Evolutionary conservation across 805 yeast species (phyloP).

Genomic region (Dipodascopsis uninucleata): DNA sequence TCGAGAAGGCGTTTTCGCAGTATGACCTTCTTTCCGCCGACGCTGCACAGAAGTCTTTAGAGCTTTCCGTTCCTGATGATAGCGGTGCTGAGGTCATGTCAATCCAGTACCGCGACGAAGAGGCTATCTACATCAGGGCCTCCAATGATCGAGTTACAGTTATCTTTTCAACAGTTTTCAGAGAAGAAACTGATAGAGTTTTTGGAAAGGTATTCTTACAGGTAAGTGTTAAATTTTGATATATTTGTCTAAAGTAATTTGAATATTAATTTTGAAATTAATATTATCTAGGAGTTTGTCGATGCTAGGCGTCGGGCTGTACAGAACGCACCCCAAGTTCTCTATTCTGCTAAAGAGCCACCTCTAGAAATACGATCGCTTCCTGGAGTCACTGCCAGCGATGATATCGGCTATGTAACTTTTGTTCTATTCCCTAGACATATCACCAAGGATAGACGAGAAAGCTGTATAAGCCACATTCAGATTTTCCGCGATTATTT

Average conservation of each 20-base stretch:
- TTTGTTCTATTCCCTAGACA: constrained; percentile 52
- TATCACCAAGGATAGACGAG: constrained; percentile 55
- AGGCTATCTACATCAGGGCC: constrained; percentile 84
- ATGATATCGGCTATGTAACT: constrained; percentile 55
- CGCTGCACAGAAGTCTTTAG: constrained; percentile 38
- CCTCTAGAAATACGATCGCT: constrained; percentile 74
- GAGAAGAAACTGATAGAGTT: constrained; percentile 93
- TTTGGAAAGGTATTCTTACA: constrained; percentile 86
- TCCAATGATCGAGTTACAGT: constrained; percentile 95
- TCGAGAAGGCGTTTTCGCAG: constrained; percentile 76
- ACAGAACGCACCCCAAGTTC: constrained; percentile 97
- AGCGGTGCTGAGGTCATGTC: constrained; percentile 56
- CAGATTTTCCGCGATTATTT: constrained; percentile 92
- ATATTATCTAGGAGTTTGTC: constrained; percentile 29
- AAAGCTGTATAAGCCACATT: constrained; percentile 86
- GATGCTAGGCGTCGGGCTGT: constrained; percentile 66
- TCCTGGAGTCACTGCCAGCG: constrained; percentile 38
- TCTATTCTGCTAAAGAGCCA: constrained; percentile 84
- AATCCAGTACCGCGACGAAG: constrained; percentile 87
- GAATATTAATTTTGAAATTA: neutral
- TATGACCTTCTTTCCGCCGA: constrained; percentile 61
- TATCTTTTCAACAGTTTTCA: constrained; percentile 87
- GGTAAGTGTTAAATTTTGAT: constrained; percentile 16
- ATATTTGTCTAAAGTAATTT: neutral
- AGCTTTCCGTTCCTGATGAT: constrained; percentile 42